A percentile compares a stretch with the other conserved stretches of the same genome.
These are phyloP conservation scores for Coniferiporia weirii DNA, from an alignment of 1,284 basidiomycete genomes.

Conservation along the genomic window DNA sequence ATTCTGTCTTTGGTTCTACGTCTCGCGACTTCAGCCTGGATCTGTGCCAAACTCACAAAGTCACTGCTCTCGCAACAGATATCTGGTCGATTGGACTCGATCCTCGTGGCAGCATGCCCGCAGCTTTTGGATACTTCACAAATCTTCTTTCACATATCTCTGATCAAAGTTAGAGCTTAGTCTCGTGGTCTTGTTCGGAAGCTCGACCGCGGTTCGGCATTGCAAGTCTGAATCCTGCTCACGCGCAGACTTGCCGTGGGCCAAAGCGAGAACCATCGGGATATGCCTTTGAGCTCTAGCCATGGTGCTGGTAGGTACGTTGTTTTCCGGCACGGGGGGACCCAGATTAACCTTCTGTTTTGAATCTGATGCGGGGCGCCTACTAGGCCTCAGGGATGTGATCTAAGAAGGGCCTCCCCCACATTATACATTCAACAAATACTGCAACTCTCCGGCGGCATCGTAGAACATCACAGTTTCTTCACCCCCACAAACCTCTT, in stretches of 20 bases:
- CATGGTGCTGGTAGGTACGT: not conserved
- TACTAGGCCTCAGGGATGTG: not conserved
- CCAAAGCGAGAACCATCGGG: constrained; percentile 4
- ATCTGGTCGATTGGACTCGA: not conserved
- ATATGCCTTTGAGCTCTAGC: not conserved
- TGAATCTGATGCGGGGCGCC: constrained; percentile 6
- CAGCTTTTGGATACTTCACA: not conserved
- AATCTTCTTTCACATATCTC: not conserved
- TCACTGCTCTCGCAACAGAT: too few species aligned
- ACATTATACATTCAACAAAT: constrained; percentile 4
- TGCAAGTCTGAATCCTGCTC: not conserved
- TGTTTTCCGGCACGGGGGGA: constrained; percentile 1
- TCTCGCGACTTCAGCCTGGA: too few species aligned
- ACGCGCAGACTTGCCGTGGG: not conserved
- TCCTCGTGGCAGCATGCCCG: not conserved
- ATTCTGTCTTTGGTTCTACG: not conserved
- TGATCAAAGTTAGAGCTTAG: not conserved
- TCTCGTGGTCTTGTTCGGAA: not conserved
- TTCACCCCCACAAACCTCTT: constrained; percentile 11
- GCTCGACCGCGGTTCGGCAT: not conserved
- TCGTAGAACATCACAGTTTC: constrained; percentile 11
- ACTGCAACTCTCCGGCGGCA: not conserved
- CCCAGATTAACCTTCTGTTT: constrained; percentile 12
- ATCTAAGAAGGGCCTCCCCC: constrained; percentile 5
- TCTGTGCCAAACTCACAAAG: not conserved